Percentiles rank a stretch among this genome's conserved stretches.
phyloP scores from a whole-genome alignment of 306 rosid genomes.

The Glycine soja region DNA sequence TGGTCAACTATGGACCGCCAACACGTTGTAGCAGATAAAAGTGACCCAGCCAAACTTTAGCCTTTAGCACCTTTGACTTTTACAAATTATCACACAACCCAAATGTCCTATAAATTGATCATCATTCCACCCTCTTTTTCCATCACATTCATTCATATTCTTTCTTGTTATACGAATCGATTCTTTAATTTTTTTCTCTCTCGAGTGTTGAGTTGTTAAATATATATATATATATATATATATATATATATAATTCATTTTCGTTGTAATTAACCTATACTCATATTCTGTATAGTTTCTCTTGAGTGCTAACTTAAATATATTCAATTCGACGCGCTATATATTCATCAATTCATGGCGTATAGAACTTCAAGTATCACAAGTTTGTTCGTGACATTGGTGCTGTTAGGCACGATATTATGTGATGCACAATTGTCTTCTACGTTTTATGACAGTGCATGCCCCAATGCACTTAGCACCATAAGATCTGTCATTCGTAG shows the following conservation, averaged over 20 bases:
- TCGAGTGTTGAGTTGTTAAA: no score
- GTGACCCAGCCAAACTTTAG: no score
- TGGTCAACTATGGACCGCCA: no score
- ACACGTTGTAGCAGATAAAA: no score
- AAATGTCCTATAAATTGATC: background rate
- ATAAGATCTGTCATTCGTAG: background rate
- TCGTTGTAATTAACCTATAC: no score
- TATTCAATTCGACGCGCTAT: no score
- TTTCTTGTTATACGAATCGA: background rate
- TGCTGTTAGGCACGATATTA: background rate
- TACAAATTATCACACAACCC: background rate
- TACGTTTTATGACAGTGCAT: background rate
- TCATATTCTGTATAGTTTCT: no score
- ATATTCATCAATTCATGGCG: background rate
- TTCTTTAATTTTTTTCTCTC: no score
- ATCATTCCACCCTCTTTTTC: background rate
- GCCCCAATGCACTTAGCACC: slow-evolving; percentile 3
- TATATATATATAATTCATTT: no score
- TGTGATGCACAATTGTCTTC: background rate
- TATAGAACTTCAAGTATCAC: background rate
- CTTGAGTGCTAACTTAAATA: no score
- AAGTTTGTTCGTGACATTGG: background rate
- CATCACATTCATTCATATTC: background rate
- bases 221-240: no score
- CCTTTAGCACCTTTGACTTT: no score